These are phyloP conservation scores for Diaporthe amygdali DNA, from an alignment of 2,329 filamentous ascomycete species.

Conservation along the genomic window DNA sequence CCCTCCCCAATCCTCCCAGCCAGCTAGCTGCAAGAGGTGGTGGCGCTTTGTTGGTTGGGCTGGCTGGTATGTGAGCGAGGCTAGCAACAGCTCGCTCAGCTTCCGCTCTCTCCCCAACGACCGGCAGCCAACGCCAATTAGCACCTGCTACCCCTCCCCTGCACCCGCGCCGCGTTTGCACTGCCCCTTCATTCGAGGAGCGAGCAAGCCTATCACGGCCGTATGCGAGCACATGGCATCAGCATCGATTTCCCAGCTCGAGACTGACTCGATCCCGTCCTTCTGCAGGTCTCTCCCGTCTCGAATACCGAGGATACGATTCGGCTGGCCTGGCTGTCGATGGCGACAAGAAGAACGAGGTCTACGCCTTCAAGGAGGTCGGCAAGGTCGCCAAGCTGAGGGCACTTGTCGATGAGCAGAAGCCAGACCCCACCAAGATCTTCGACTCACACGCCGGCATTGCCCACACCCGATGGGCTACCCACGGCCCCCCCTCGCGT, in stretches of 20 bases:
- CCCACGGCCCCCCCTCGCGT: constrained; percentile 91
- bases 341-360: constrained; percentile 98
- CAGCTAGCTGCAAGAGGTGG: constrained; percentile 5
- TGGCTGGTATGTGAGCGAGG: constrained; percentile 7
- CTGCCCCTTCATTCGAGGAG: background rate
- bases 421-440: constrained; percentile 86
- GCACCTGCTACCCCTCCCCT: background rate
- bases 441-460: constrained; percentile 99
- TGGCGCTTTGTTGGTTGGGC: background rate
- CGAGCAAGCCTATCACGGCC: background rate
- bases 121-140: background rate
- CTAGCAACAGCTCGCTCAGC: constrained; percentile 14
- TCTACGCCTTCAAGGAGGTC: constrained; percentile 97
- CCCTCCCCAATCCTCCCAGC: constrained; percentile 21
- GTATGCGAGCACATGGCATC: background rate
- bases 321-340: constrained; percentile 95
- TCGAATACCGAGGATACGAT: constrained; percentile 99
- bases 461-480: constrained; percentile 98
- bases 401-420: constrained; percentile 84
- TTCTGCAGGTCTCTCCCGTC: constrained; percentile 79
- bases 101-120: background rate
- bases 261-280: constrained; percentile 31
- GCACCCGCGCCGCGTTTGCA: background rate
- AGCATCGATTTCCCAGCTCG: constrained; percentile 19
- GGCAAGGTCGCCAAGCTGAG: constrained; percentile 98